Evolutionary conservation across 2,329 filamentous ascomycete species (phyloP).

Genomic region (Cercospora sp.): DNA sequence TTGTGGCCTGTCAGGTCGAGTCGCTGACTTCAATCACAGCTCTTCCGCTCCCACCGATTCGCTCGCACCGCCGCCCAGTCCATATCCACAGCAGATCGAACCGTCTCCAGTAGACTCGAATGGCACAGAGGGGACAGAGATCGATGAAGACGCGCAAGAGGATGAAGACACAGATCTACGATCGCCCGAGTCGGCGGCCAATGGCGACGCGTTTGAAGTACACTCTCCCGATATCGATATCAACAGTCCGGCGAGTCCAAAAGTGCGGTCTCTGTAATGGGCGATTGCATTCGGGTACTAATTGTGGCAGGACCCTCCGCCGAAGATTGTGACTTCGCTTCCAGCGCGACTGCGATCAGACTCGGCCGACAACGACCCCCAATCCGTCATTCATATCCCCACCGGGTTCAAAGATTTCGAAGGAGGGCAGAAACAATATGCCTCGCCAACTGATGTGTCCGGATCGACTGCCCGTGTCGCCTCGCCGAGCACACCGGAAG

Average conservation of each 20-base stretch:
- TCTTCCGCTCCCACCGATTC: constrained; percentile 50
- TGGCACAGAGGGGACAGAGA: constrained; percentile 78
- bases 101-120: constrained; percentile 84
- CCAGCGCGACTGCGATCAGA: constrained; percentile 49
- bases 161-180: constrained; percentile 42
- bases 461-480: constrained; percentile 34
- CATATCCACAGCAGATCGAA: constrained; percentile 66
- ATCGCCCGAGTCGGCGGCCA: constrained; percentile 21
- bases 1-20: not conserved
- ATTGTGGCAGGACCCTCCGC: constrained; percentile 38
- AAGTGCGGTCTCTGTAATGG: constrained; percentile 36
- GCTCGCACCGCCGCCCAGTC: constrained; percentile 50
- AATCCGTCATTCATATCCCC: constrained; percentile 89
- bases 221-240: constrained; percentile 38
- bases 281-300: constrained; percentile 15
- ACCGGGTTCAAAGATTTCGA: constrained; percentile 78
- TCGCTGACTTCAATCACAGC: constrained; percentile 31
- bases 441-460: constrained; percentile 27
- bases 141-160: constrained; percentile 76
- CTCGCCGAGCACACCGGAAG: constrained; percentile 41
- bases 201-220: constrained; percentile 23
- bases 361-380: constrained; percentile 68
- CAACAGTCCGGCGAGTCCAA: constrained; percentile 35
- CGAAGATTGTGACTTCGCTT: constrained; percentile 50
- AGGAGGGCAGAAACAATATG: constrained; percentile 16